Evolutionary conservation across 306 rosid genomes (phyloP).

Genomic region (Ochetophila trinervis): DNA sequence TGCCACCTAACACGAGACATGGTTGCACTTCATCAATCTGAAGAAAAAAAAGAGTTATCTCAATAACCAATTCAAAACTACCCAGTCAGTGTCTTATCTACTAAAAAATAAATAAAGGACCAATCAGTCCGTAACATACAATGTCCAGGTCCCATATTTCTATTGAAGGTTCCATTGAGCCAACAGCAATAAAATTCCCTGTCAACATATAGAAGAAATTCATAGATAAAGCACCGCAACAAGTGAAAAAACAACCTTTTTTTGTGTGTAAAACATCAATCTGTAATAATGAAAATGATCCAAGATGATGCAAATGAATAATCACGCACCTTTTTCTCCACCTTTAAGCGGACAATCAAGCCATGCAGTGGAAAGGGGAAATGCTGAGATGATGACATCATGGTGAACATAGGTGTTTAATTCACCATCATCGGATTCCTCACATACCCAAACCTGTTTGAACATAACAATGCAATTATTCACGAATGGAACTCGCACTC

Average conservation of each 20-base stretch:
- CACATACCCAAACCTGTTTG: conserved; percentile 68
- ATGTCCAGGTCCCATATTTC: conserved; percentile 97
- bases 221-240: conserved; percentile 16
- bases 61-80: conserved; percentile 9
- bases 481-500: background rate
- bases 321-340: conserved; percentile 68
- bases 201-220: conserved; percentile 25
- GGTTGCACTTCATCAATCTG: conserved; percentile 91
- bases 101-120: background rate
- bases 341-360: conserved; percentile 88
- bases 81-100: background rate
- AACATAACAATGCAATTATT: background rate
- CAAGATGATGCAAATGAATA: background rate
- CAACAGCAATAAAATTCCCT: conserved; percentile 88
- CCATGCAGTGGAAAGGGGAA: conserved; percentile 91
- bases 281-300: background rate
- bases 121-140: conserved; percentile 44
- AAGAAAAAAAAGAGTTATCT: conserved; percentile 19
- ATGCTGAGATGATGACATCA: conserved; percentile 57
- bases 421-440: conserved; percentile 52
- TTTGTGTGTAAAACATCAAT: background rate
- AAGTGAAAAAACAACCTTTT: too few species aligned
- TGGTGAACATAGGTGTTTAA: conserved; percentile 67
- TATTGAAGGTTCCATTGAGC: conserved; percentile 83
- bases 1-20: conserved; percentile 64